These are phyloP conservation scores for Elaeagnus macrophylla DNA, from an alignment of 306 rosid species.

Conservation along the genomic window DNA sequence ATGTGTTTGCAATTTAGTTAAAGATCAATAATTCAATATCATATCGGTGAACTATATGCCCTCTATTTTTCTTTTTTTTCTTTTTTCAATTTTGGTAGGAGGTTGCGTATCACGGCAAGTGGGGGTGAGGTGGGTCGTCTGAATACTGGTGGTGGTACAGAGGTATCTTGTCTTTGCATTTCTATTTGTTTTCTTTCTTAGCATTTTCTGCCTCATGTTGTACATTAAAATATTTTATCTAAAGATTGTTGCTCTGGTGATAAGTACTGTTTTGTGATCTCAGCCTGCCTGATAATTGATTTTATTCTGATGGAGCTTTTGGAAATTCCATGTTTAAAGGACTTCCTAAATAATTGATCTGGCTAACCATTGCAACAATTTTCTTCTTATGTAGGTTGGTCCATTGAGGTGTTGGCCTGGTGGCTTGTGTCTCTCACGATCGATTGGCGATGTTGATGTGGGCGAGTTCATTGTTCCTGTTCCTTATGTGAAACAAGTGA, in stretches of 20 bases:
- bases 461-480: slow-evolving; percentile 97
- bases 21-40: slow-evolving; percentile 8
- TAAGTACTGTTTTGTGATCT: not conserved
- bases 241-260: not conserved
- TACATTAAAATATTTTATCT: no score
- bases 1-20: slow-evolving; percentile 13
- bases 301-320: not conserved
- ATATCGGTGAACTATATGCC: no score
- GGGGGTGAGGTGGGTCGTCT: slow-evolving; percentile 99
- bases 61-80: not conserved
- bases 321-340: not conserved
- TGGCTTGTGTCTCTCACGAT: slow-evolving; percentile 95
- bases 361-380: not conserved
- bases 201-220: no score
- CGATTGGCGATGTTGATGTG: slow-evolving; percentile 91
- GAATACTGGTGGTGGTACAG: slow-evolving; percentile 97
- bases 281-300: not conserved
- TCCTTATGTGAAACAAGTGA: slow-evolving; percentile 93
- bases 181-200: no score
- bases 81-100: slow-evolving; percentile 41
- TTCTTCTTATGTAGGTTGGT: slow-evolving; percentile 51
- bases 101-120: slow-evolving; percentile 76
- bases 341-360: not conserved
- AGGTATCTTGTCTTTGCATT: slow-evolving; percentile 44
- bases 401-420: slow-evolving; percentile 99